Evolutionary conservation across 129 eudicot species (phyloP).

Genomic region (Artemisia tridentata): DNA sequence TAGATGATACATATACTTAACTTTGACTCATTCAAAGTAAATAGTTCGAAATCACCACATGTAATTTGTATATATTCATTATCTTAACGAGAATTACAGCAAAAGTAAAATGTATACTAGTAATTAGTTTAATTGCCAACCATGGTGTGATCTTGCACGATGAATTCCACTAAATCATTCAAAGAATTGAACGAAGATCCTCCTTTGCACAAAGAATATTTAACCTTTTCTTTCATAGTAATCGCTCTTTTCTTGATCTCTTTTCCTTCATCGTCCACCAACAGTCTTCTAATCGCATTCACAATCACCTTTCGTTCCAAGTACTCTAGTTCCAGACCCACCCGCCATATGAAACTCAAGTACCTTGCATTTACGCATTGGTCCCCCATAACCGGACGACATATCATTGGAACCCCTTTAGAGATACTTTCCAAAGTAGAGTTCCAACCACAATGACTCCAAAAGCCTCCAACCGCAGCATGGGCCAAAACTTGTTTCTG

Average conservation of each 20-base stretch:
- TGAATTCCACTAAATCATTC: constrained; percentile 30
- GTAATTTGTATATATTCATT: not conserved
- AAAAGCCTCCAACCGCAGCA: constrained; percentile 49
- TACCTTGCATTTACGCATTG: constrained; percentile 43
- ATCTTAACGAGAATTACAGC: not conserved
- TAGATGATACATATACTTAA: not conserved
- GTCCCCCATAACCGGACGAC: constrained; percentile 39
- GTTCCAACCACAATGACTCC: constrained; percentile 69
- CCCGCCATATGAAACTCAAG: constrained; percentile 34
- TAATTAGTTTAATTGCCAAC: not conserved
- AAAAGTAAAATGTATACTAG: not conserved
- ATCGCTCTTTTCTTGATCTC: constrained; percentile 30
- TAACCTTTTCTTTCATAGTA: constrained; percentile 30
- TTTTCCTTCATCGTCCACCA: constrained; percentile 47
- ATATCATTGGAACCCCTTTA: constrained; percentile 53
- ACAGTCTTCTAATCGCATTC: constrained; percentile 32
- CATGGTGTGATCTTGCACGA: not conserved
- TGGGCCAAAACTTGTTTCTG: constrained; percentile 52
- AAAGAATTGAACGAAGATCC: constrained; percentile 40
- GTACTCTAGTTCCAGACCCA: constrained; percentile 34
- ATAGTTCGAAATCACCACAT: not conserved
- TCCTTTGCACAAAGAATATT: constrained; percentile 23
- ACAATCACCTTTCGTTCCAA: constrained; percentile 30
- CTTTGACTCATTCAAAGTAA: not conserved
- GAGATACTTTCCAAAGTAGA: constrained; percentile 49